Evolutionary conservation across 768 basidiomycete species (phyloP), one percentile per base, ranked within the genome.

Genomic region (Lactifluus piperatus): DNA sequence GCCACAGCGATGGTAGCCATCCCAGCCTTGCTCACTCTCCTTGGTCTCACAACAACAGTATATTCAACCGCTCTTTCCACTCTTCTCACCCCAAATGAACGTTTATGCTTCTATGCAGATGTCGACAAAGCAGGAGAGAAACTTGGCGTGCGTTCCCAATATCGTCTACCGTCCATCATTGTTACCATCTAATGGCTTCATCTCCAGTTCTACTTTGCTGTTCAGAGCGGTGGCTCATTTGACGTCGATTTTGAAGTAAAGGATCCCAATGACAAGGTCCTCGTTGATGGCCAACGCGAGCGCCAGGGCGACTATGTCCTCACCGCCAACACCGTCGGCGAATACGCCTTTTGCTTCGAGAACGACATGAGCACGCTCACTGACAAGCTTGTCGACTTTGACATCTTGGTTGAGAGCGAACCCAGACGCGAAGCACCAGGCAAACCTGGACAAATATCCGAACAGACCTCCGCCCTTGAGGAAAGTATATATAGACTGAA

Each of bases 361-460:
- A 99, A 99, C 71, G 94, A 97, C 76, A 95, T 95, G 80, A 90
- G 88, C 26, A 91, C 91, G 4, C 79, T 97, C 64, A 88, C 91
- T 13, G 91, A 93, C 74, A 98, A 98, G 72, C 81, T 98, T 48
- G 81, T 99, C 67, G 91, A 93, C 74, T 89, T 93, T 70, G 88
- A 91, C 72, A 98, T 99, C 73, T 94, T 97, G 93, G 92, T 93
- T 48, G 97, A 99, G 79, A 93, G 88, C 61, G 95, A 98, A 70
- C 97, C 97, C 2, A 78, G 97, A 51, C 78, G 92, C 51, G 86
- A 93, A 67, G 80, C 93, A 2, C 90, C 94, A 3, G 91, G 88
- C 9, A 94, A 93, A 71, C 81, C 88, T 4, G 86, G 86, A 14
- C 89, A 92, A 71, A 83, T 99, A 37, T 76, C 87, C 13, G 94